phyloP scores from a whole-genome alignment of 441 rosid species.

The Populus hybrid region DNA sequence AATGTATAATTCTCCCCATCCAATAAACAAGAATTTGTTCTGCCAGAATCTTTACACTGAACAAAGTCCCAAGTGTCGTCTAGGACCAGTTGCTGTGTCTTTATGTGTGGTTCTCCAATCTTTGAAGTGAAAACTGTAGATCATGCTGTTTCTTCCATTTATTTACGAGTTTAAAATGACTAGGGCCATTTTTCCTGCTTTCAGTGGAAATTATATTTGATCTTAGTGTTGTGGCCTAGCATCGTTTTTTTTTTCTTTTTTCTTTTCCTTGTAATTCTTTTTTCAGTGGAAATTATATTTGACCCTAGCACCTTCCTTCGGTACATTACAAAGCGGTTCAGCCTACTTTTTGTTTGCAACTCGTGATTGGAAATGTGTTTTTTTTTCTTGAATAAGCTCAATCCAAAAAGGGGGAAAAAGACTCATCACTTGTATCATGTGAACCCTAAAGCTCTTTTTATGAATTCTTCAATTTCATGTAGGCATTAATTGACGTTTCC shows the following conservation, averaged over 20 bases:
- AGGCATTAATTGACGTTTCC: too few species aligned
- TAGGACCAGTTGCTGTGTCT: neutral
- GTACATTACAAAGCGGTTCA: too few species aligned
- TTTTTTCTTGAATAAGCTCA: neutral
- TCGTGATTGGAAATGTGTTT: too few species aligned
- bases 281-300: neutral
- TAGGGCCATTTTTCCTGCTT: too few species aligned
- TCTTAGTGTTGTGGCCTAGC: neutral
- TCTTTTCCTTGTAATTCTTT: too few species aligned
- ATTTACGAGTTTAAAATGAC: neutral
- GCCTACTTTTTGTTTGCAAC: too few species aligned
- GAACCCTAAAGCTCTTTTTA: neutral
- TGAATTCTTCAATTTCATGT: too few species aligned
- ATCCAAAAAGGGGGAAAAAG: neutral
- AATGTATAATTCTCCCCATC: slow-evolving; percentile 3
- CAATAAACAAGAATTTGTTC: neutral
- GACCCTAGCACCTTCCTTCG: too few species aligned
- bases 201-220: too few species aligned
- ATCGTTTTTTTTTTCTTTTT: too few species aligned
- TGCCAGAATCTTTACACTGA: neutral
- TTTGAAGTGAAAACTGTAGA: too few species aligned
- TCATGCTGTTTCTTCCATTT: neutral
- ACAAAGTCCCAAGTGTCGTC: neutral
- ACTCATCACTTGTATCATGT: slow-evolving; percentile 22
- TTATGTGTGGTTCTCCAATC: neutral